Conservation (phyloP, 192 early-diverging fungal species). For the Coemansia sp. region DNA sequence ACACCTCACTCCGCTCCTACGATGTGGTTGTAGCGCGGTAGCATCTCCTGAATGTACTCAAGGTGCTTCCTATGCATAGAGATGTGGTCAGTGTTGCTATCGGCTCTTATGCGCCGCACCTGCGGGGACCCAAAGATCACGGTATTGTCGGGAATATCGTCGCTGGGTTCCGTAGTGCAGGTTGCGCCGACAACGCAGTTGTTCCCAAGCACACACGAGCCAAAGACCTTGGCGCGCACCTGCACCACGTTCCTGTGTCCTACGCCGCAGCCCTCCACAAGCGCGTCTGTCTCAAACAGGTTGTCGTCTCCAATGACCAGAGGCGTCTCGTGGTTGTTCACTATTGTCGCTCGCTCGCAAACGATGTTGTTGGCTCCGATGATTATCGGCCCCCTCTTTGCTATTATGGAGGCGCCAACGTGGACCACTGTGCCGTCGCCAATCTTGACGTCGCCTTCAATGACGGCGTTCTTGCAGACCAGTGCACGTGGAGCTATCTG, state of each 20-base stretch:
- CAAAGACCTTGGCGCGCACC: slow-evolving; percentile 32
- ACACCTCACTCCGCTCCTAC: slow-evolving; percentile 40
- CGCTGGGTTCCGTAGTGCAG: slow-evolving; percentile 28
- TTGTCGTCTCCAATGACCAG: slow-evolving; percentile 52
- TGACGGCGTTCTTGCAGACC: slow-evolving; percentile 43
- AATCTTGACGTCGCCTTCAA: slow-evolving; percentile 52
- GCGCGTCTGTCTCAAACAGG: slow-evolving; percentile 42
- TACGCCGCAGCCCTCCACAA: slow-evolving; percentile 45
- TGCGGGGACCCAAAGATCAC: slow-evolving; percentile 48
- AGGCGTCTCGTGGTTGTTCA: slow-evolving; percentile 37
- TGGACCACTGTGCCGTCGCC: slow-evolving; percentile 51
- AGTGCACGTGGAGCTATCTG: slow-evolving; percentile 46
- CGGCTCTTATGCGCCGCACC: slow-evolving; percentile 28
- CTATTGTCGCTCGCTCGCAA: slow-evolving; percentile 41
- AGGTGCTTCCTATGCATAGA: slow-evolving; percentile 40
- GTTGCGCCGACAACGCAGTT: slow-evolving; percentile 48
- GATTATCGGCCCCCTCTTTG: slow-evolving; percentile 48
- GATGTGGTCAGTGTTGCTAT: slow-evolving; percentile 25
- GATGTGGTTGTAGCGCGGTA: slow-evolving; percentile 56
- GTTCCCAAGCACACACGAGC: slow-evolving; percentile 46
- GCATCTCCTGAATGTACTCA: slow-evolving; percentile 54
- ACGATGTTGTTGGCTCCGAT: slow-evolving; percentile 54
- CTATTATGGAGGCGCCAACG: slow-evolving; percentile 49
- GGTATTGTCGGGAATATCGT: slow-evolving; percentile 47
- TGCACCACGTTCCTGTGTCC: slow-evolving; percentile 46